These are phyloP conservation scores for Phaeosphaeriaceae sp. DNA, from an alignment of 2,329 filamentous ascomycete genomes.

Conservation along the genomic window DNA sequence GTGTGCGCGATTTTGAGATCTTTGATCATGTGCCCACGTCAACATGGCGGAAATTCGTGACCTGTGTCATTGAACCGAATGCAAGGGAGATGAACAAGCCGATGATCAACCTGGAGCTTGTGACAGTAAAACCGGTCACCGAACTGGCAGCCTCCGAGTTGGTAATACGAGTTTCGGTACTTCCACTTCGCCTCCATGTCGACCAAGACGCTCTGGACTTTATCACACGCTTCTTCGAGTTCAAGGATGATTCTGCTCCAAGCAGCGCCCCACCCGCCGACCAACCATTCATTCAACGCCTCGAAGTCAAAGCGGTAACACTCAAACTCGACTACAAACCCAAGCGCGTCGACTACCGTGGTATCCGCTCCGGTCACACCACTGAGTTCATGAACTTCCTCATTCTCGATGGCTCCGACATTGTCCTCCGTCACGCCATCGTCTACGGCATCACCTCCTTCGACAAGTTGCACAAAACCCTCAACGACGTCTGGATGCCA, in stretches of 20 bases:
- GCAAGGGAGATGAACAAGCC: conserved; percentile 83
- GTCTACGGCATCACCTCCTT: conserved; percentile 92
- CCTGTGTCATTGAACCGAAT: conserved; percentile 87
- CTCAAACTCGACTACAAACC: conserved; percentile 96
- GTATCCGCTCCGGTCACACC: conserved; percentile 88
- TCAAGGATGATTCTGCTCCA: conserved; percentile 77
- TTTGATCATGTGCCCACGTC: conserved; percentile 95
- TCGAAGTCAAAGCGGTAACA: conserved; percentile 83
- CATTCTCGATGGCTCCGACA: conserved; percentile 84
- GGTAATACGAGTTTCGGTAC: conserved; percentile 76
- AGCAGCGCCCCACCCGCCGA: conserved; percentile 65
- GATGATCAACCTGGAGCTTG: conserved; percentile 88
- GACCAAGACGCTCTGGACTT: conserved; percentile 98
- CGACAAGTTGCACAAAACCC: conserved; percentile 83
- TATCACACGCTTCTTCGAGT: conserved; percentile 96
- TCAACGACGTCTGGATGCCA: conserved; percentile 97
- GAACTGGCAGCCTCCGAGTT: conserved; percentile 89
- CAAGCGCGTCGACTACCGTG: conserved; percentile 95
- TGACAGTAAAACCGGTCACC: conserved; percentile 85
- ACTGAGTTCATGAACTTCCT: conserved; percentile 99
- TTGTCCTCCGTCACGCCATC: conserved; percentile 87
- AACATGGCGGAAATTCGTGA: conserved; percentile 98
- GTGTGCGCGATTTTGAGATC: conserved; percentile 83
- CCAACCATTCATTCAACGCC: conserved; percentile 84
- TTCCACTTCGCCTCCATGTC: conserved; percentile 89